Base-by-base conservation (phyloP, 139 green algal species). In the Marvania coccoides region DNA sequence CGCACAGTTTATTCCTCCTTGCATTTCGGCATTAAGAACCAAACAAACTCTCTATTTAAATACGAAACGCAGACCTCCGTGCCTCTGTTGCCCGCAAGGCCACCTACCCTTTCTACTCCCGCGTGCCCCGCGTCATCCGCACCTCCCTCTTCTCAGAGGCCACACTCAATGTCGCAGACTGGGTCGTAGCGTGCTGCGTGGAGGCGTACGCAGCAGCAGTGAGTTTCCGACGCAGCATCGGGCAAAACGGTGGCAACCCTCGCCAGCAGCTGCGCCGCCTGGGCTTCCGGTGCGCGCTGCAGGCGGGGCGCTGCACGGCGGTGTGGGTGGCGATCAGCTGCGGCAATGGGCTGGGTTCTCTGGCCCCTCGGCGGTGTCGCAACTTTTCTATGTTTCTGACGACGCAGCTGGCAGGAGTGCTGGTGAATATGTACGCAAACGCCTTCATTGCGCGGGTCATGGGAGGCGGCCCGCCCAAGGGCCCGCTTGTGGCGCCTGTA, bases 341-440 rank as follows among this genome's bases (percentile, higher is more conserved):
- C 4, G 71, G 71, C 36, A 60, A 76, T 24, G 69, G 61, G 13
- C 15, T 76, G 47, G 69, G 69, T 3, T 45, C 69, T 6, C 28
- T 35, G 4, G 39, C 47, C 13, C 69, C 69, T 1, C 37, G 48
- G 19, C 19, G 19, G 19, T 51, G 19, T 59, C 48, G 12, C 48
- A 12, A 29, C 35, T 40, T 12, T 9, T 40, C 48, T 8, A 12
- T 59, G 12, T 51, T 51, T 51, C 19, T 51, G 42, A 28, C 19
- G 19, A 19, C 42, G 19, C 42, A 51, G 42, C 37, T 59, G 12
- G 9, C 48, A 40, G 48, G 9, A 59, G 12, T 59, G 9, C 10
- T 12, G 9, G 19, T 31, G 37, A 9, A 28, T 9, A 12, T 28
- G 9, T 59, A 9, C 37, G 19, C 37, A 29, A 9, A 59, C 9